These are phyloP conservation scores for Penicillium salamii DNA, from an alignment of 495 filamentous ascomycete genomes.

Conservation along the genomic window DNA sequence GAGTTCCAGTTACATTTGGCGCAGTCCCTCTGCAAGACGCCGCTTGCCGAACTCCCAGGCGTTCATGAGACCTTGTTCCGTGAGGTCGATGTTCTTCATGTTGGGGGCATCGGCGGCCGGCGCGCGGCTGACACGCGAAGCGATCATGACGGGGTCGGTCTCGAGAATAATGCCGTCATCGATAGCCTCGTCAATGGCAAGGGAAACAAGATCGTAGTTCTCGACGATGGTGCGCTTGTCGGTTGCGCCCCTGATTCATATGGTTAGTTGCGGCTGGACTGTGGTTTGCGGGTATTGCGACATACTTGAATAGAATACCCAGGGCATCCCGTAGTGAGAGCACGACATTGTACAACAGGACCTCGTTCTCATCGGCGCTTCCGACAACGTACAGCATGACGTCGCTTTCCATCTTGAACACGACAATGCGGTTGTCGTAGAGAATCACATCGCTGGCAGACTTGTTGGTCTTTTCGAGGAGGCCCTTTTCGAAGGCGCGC, in stretches of 20 bases:
- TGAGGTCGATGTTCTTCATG: conserved; percentile 89
- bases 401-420: conserved; percentile 97
- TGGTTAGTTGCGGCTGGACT: neutral
- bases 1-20: conserved; percentile 55
- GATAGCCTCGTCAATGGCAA: conserved; percentile 93
- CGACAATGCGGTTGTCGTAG: conserved; percentile 90
- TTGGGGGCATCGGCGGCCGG: conserved; percentile 86
- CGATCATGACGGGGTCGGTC: conserved; percentile 90
- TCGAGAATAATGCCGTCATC: conserved; percentile 97
- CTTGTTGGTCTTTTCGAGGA: conserved; percentile 95
- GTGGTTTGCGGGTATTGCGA: conserved; percentile 2
- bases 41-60: conserved; percentile 92
- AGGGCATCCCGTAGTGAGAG: conserved; percentile 84
- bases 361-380: conserved; percentile 91
- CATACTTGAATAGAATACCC: conserved; percentile 88
- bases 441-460: conserved; percentile 92
- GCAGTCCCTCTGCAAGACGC: conserved; percentile 86
- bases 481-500: conserved; percentile 92
- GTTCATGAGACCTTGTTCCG: conserved; percentile 94
- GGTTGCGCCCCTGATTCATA: conserved; percentile 68
- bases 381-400: conserved; percentile 97
- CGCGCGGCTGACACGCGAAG: conserved; percentile 84
- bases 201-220: conserved; percentile 90
- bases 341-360: conserved; percentile 90
- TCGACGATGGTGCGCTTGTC: conserved; percentile 98